Percentiles rank a stretch among this genome's conserved stretches.
These are phyloP conservation scores for Darksidea phi DNA, from an alignment of 495 filamentous ascomycete genomes.

Conservation along the genomic window DNA sequence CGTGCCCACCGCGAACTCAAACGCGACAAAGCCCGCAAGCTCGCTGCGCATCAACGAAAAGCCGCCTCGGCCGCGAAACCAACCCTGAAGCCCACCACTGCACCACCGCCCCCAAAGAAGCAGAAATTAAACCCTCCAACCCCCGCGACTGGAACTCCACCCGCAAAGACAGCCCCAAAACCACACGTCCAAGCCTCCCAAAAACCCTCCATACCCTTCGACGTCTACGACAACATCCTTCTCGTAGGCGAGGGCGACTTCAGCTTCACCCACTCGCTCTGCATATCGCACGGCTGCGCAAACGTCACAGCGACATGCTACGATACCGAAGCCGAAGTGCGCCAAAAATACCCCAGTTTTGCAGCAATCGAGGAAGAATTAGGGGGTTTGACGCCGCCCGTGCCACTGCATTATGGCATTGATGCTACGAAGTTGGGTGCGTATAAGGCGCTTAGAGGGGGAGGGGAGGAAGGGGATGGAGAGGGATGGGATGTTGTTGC, in stretches of 20 bases:
- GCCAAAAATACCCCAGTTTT: conserved; percentile 62
- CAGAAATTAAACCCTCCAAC: neutral
- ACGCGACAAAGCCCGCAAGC: conserved; percentile 15
- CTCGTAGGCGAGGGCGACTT: conserved; percentile 92
- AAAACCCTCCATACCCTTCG: conserved; percentile 58
- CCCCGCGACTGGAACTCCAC: neutral
- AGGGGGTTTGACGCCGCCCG: conserved; percentile 24
- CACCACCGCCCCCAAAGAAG: conserved; percentile 1
- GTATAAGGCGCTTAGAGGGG: conserved; percentile 14
- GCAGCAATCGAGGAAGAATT: conserved; percentile 59
- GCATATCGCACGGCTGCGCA: conserved; percentile 67
- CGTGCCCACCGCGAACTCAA: conserved; percentile 26
- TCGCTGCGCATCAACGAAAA: neutral
- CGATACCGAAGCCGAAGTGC: conserved; percentile 45
- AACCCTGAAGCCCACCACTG: neutral
- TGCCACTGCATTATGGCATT: conserved; percentile 27
- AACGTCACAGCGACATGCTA: conserved; percentile 64
- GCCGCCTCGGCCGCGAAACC: neutral
- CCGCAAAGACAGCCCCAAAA: no score
- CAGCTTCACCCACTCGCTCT: conserved; percentile 76
- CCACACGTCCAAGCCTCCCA: conserved; percentile 14
- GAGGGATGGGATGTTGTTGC: conserved; percentile 69
- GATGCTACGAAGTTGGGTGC: conserved; percentile 23
- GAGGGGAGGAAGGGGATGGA: neutral
- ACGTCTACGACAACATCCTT: conserved; percentile 66